Percentiles rank a stretch among this genome's conserved stretches.
Evolutionary conservation across 805 yeast genomes (phyloP).

Genomic region (Kuraishia molischiana): DNA sequence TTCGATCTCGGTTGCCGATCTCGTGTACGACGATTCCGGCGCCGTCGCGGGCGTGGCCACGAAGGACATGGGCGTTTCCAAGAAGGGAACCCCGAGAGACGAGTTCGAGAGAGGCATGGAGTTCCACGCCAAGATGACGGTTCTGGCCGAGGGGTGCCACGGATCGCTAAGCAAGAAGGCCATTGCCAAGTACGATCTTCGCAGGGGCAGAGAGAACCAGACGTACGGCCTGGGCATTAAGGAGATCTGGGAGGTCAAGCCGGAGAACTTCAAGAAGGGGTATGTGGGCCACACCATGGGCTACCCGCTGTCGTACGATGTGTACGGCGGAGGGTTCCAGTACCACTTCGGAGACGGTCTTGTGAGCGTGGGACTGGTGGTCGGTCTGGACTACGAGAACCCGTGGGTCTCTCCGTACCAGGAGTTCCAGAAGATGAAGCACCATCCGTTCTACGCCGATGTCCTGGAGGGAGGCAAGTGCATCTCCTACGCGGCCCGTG

Average conservation of each 20-base stretch:
- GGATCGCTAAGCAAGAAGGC: conserved; percentile 83
- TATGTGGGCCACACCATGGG: conserved; percentile 84
- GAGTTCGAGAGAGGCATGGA: conserved; percentile 96
- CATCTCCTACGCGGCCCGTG: conserved; percentile 90
- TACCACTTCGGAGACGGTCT: conserved; percentile 93
- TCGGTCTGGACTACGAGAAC: conserved; percentile 89
- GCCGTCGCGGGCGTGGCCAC: conserved; percentile 87
- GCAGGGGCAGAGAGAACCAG: conserved; percentile 61
- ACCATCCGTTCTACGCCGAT: conserved; percentile 72
- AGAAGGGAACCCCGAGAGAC: conserved; percentile 66
- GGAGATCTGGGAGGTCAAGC: conserved; percentile 93
- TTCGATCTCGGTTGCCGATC: conserved; percentile 76
- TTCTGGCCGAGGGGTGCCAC: conserved; percentile 97
- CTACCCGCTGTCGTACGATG: conserved; percentile 61
- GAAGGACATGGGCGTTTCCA: conserved; percentile 80
- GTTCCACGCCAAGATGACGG: conserved; percentile 82
- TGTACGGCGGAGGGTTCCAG: conserved; percentile 95
- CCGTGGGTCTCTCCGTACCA: conserved; percentile 95
- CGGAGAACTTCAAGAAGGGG: conserved; percentile 74
- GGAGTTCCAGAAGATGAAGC: conserved; percentile 92
- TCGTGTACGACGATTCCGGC: conserved; percentile 47
- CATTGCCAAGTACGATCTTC: conserved; percentile 56
- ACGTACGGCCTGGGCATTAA: conserved; percentile 94
- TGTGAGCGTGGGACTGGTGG: conserved; percentile 88
- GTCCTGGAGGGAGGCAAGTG: conserved; percentile 86